Evolutionary conservation across 2,329 filamentous ascomycete species (phyloP).

Genomic region (Mycosphaerella sp.): DNA sequence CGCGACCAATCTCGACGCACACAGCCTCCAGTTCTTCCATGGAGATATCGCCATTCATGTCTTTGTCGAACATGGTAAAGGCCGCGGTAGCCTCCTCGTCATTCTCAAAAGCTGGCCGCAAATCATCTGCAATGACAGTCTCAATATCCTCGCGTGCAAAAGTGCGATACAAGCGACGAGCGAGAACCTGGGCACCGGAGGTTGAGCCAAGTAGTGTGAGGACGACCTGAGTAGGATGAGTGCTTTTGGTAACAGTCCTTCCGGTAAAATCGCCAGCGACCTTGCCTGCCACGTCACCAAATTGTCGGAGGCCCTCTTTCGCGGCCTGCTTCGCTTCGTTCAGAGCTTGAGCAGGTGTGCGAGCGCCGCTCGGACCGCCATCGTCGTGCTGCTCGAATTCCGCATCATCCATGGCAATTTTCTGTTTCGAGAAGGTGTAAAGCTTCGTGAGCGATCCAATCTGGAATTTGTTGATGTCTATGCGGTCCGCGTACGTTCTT

Average conservation of each 20-base stretch:
- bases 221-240: constrained; percentile 78
- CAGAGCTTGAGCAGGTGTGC: constrained; percentile 68
- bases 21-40: constrained; percentile 92
- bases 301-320: constrained; percentile 66
- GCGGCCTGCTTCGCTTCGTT: constrained; percentile 67
- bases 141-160: constrained; percentile 70
- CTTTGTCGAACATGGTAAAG: constrained; percentile 90
- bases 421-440: constrained; percentile 58
- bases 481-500: constrained; percentile 82
- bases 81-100: constrained; percentile 83
- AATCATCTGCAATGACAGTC: constrained; percentile 69
- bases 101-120: constrained; percentile 71
- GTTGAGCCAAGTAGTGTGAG: constrained; percentile 68
- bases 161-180: constrained; percentile 80
- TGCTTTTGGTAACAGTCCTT: constrained; percentile 58
- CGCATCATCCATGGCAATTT: constrained; percentile 64
- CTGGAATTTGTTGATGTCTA: constrained; percentile 88
- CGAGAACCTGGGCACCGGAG: constrained; percentile 71
- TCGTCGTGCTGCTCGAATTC: constrained; percentile 59
- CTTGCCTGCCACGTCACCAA: constrained; percentile 77
- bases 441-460: constrained; percentile 63
- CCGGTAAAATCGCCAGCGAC: constrained; percentile 92
- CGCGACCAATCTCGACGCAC: constrained; percentile 87
- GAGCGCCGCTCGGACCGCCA: constrained; percentile 51
- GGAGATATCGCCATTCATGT: constrained; percentile 92